phyloP scores from a whole-genome alignment of 2,329 filamentous ascomycete genomes.

The Scedosporium aurantiacum region DNA sequence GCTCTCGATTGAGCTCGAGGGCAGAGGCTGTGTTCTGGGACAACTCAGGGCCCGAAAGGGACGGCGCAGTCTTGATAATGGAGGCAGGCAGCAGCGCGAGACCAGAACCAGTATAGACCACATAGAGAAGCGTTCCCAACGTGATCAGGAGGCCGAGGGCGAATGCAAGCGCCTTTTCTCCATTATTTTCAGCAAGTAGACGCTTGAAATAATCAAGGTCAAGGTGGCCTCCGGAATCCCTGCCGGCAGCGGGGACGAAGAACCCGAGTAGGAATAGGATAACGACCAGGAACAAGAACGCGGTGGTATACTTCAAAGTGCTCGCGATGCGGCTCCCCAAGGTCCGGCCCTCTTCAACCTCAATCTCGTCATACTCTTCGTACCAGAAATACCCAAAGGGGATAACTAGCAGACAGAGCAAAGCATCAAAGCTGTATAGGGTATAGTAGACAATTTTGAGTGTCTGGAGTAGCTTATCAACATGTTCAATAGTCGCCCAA shows the following conservation, averaged over 20 bases:
- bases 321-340: constrained; percentile 61
- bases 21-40: constrained; percentile 68
- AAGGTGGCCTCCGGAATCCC: constrained; percentile 52
- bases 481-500: constrained; percentile 78
- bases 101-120: constrained; percentile 79
- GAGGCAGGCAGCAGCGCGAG: constrained; percentile 81
- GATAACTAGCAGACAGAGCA: constrained; percentile 80
- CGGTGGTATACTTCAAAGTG: constrained; percentile 84
- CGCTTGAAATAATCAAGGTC: constrained; percentile 89
- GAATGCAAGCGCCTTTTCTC: constrained; percentile 87
- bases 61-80: constrained; percentile 83
- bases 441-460: constrained; percentile 86
- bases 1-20: constrained; percentile 78
- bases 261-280: constrained; percentile 86
- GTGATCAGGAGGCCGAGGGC: constrained; percentile 79
- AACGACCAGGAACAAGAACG: constrained; percentile 68
- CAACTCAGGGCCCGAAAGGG: constrained; percentile 71
- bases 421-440: constrained; percentile 80
- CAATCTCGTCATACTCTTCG: constrained; percentile 85
- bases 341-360: constrained; percentile 67
- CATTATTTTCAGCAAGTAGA: constrained; percentile 73
- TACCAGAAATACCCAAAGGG: constrained; percentile 98
- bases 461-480: constrained; percentile 67
- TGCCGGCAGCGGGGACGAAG: constrained; percentile 74
- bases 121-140: constrained; percentile 74